Percentiles rank a stretch among this genome's conserved stretches.
Evolutionary conservation across 257 asterid species (phyloP).

Genomic region (Lycium ferocissimum): DNA sequence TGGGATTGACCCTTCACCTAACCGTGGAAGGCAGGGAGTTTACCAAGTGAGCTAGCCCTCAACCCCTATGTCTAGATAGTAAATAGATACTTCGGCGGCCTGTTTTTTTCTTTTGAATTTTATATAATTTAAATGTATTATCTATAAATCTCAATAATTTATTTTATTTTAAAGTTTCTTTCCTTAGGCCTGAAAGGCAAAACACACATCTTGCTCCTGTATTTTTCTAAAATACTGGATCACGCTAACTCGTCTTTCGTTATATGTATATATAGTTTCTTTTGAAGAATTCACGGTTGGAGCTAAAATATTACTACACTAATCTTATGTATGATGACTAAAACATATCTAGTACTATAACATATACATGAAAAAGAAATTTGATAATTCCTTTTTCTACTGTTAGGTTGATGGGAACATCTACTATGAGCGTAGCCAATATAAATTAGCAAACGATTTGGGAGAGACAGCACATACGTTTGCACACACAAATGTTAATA

Average conservation of each 20-base stretch:
- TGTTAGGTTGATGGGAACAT: not conserved
- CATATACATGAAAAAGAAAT: not conserved
- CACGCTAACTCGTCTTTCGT: too few species aligned
- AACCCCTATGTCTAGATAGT: not conserved
- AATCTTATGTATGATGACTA: not conserved
- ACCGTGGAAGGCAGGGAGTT: too few species aligned
- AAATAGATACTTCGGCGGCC: too few species aligned
- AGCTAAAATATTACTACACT: conserved; percentile 6
- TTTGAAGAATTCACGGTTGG: not conserved
- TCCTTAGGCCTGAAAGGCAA: too few species aligned
- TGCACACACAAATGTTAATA: not conserved
- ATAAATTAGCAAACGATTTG: not conserved
- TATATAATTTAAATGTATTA: too few species aligned
- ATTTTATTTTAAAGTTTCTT: too few species aligned
- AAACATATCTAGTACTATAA: not conserved
- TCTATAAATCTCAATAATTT: too few species aligned
- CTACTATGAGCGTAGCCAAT: not conserved
- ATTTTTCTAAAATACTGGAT: too few species aligned
- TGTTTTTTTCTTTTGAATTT: too few species aligned
- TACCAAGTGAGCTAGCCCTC: too few species aligned
- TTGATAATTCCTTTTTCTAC: not conserved
- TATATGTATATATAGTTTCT: not conserved
- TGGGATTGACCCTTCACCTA: too few species aligned
- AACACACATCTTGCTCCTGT: too few species aligned
- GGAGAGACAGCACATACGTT: not conserved